Percentiles rank a stretch among this genome's conserved stretches.
Conservation (phyloP, 257 asterid species). For the Galeopsis tetrahit region DNA sequence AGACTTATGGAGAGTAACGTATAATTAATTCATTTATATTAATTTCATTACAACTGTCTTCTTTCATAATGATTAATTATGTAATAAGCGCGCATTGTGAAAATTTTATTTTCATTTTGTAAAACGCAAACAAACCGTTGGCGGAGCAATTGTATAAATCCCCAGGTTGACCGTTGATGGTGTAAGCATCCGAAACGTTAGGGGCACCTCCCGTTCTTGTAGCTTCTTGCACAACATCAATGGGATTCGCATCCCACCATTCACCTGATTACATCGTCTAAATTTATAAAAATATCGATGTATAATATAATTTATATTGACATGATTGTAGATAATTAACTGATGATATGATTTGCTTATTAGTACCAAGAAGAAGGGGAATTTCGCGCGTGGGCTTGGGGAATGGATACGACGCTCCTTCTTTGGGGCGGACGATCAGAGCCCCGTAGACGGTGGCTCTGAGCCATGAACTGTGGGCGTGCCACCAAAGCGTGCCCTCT, state of each 20-base stretch:
- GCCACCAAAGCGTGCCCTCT: slow-evolving; percentile 98
- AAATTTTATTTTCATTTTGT: not conserved
- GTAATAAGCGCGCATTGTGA: no score
- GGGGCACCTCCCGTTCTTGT: slow-evolving; percentile 83
- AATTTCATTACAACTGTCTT: no score
- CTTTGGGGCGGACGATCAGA: slow-evolving; percentile 65
- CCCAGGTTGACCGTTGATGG: slow-evolving; percentile 97
- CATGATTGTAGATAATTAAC: no score
- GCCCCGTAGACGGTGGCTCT: slow-evolving; percentile 94
- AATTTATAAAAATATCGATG: not conserved
- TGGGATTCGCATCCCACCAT: slow-evolving; percentile 96
- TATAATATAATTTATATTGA: not conserved
- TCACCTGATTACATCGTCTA: slow-evolving; percentile 53
- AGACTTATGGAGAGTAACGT: no score
- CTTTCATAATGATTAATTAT: no score
- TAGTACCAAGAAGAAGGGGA: slow-evolving; percentile 73
- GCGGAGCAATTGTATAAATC: slow-evolving; percentile 85
- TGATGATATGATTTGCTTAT: not conserved
- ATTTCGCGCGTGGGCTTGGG: slow-evolving; percentile 75
- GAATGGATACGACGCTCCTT: slow-evolving; percentile 75
- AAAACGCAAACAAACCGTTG: slow-evolving; percentile 42
- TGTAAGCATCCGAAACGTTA: slow-evolving; percentile 79
- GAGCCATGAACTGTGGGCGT: slow-evolving; percentile 97
- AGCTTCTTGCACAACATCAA: slow-evolving; percentile 76
- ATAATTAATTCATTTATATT: no score